Evolutionary conservation across 108 stramenopile species (phyloP), one percentile per base, ranked within the genome.

Genomic region (Pseudonitzschia multistriata): DNA sequence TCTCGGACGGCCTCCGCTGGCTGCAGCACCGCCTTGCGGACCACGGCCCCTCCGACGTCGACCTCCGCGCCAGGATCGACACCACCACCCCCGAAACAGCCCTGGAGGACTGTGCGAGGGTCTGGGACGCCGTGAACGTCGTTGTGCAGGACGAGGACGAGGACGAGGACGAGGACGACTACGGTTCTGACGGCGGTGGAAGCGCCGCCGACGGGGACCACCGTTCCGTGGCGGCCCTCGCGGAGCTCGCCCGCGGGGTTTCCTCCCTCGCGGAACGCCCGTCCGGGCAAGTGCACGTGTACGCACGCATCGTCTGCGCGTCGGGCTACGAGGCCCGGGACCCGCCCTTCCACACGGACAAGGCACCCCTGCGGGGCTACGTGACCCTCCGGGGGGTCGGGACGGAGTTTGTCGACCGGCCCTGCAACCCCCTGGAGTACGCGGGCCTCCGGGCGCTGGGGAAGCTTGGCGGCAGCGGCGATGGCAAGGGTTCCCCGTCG

Each of bases 301-400:
- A 13, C 29, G 8, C 35, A n/a, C 35, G 63, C 13, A 64, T 84
- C 24, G 85, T 83, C 7, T 77, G 77, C 57, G 85, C 85, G 28
- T 86, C 85, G 13, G 60, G 60, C 24, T 86, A 86, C 53, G 17
- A 56, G 0, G 85, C 85, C 15, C 56, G 17, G 24, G 83, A 86
- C 72, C 85, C 85, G 15, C 70, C 74, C 76, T 86, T 72, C 61
- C 85, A 86, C 50, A 86, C 85, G 1, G 85, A 86, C 61, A 86
- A 86, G 67, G 79, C 79, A 31, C 85, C 85, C 31, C 34, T 86
- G 3, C 49, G 85, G 13, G 85, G 83, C 39, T 86, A 86, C 61
- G 81, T 74, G 5, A 86, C 85, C 15, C 52, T 86, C 5, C 19
- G 27, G 6, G 85, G 85, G n/a, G 80, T 81, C 0, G 85, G 85